Conservation (phyloP, 2,329 filamentous ascomycete species). For the Ceratocystis cacaofunesta region DNA sequence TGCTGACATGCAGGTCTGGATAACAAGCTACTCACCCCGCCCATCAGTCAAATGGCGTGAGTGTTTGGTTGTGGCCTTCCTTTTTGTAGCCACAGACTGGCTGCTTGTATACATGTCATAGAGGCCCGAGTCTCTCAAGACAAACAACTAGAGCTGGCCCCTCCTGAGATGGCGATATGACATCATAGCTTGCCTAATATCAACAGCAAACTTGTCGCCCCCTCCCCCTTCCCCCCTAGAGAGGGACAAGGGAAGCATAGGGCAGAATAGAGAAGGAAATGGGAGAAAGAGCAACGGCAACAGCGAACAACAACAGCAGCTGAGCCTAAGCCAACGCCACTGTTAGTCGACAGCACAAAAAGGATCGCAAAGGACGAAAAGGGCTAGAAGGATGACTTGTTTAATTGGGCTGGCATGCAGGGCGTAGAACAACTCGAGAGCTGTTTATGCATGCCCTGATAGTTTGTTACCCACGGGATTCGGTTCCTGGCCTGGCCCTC, state of each 20-base stretch:
- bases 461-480: neutral
- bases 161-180: neutral
- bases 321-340: neutral
- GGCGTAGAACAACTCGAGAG: neutral
- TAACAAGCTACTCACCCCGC: neutral
- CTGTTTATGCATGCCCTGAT: conserved; percentile 1
- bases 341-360: neutral
- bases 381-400: neutral
- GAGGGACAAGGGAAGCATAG: neutral
- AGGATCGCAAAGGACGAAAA: neutral
- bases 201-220: neutral
- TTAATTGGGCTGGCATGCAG: conserved; percentile 5
- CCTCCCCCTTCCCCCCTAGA: neutral
- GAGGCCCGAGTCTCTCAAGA: neutral
- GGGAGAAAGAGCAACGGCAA: neutral
- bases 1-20: conserved; percentile 2
- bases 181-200: neutral
- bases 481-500: neutral
- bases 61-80: neutral
- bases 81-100: neutral
- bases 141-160: neutral
- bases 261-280: neutral
- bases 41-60: neutral
- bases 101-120: neutral
- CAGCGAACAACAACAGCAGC: neutral